Base-by-base conservation (phyloP, 2,329 filamentous ascomycete genomes). In the Ceratocystis papillata region DNA sequence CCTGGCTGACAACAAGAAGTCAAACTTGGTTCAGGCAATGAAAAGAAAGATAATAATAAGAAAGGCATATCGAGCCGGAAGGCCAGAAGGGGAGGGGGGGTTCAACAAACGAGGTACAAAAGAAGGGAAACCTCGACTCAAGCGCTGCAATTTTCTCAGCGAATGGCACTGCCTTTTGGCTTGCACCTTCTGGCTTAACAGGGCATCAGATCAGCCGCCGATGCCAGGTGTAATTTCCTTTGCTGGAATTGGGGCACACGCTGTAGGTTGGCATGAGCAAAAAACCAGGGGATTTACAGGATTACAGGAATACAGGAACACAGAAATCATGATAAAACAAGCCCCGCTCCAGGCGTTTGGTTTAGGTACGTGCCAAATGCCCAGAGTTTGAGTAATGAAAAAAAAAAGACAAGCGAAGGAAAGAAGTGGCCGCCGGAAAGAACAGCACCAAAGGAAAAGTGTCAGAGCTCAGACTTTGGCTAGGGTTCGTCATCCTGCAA, bases 291-390 rank as follows among this genome's bases (percentile, higher is more conserved):
- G 53, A 57, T 33, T 57, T 55, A 15, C n/a, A 55, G 46, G 50
- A 48, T 48, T 20, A 50, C 46, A 50, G 46, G 46, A 50, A 20
- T 50, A 50, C 22, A 57, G 53, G 53, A 57, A 57, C 53, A 57
- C 53, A 57, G 53, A 28, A 57, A 57, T 57, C 53, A 57, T 57
- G 53, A 57, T 57, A 22, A 57, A 57, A 57, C 53, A 57, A 57
- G 53, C 53, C 53, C 53, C 53, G 53, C 53, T 57, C 53, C 53
- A 57, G 53, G 53, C 8, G 53, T 33, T 30, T 57, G 20, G 50
- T 20, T 25, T 55, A 3, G 53, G 22, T 57, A 33, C 8, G 53
- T 57, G 53, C 53, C 53, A 57, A 57, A 57, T 12, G 8, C 33
- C 33, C 30, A 57, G 5, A 30, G 30, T 33, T 28, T 15, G 30